Conservation (phyloP, 129 eudicot genomes). For the Centrapalus pauciflorus region DNA sequence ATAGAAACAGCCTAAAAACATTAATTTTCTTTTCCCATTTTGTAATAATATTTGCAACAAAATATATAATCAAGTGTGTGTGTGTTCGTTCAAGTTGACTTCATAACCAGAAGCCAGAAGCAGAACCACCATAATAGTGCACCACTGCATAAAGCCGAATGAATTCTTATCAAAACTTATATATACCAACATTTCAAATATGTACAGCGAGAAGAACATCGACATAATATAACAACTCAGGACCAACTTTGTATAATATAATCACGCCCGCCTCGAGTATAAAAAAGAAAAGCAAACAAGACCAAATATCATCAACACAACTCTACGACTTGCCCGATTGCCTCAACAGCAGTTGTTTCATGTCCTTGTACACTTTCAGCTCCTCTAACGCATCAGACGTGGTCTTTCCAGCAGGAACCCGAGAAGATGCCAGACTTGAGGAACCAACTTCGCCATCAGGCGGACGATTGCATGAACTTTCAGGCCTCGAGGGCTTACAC, state of each 20-base stretch:
- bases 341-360: conserved; percentile 59
- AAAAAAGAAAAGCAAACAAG: conserved; percentile 13
- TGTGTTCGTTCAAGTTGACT: not conserved
- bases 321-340: conserved; percentile 31
- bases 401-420: conserved; percentile 39
- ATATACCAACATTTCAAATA: conserved; percentile 29
- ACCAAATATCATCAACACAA: not conserved
- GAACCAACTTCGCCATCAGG: conserved; percentile 15
- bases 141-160: conserved; percentile 1
- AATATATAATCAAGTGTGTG: not conserved
- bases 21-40: not conserved
- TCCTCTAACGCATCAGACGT: conserved; percentile 85
- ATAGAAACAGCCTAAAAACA: too few relatives aligned
- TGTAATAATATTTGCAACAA: not conserved
- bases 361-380: conserved; percentile 59
- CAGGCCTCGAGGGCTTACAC: conserved; percentile 26
- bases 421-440: conserved; percentile 39
- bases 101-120: not conserved
- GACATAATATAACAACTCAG: conserved; percentile 4
- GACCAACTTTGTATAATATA: conserved; percentile 3
- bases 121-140: conserved; percentile 7
- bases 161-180: conserved; percentile 6
- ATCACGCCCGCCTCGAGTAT: not conserved
- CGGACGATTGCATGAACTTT: conserved; percentile 10
- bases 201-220: conserved; percentile 22